Evolutionary conservation across 2,329 filamentous ascomycete species (phyloP).

Genomic region (Epichloe scottii): DNA sequence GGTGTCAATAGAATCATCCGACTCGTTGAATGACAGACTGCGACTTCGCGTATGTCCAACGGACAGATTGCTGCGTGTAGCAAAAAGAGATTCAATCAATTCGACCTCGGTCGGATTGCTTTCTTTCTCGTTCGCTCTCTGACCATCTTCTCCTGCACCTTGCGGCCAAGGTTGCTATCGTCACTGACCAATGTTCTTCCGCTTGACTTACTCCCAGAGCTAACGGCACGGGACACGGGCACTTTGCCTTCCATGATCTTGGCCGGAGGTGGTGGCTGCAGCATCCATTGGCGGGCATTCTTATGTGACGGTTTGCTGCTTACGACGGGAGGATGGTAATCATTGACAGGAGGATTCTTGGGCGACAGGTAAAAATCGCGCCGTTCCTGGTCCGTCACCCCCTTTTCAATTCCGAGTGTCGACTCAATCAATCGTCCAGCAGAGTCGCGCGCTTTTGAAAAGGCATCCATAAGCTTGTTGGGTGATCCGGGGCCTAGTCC

Average conservation of each 20-base stretch:
- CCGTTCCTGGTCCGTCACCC: slow-evolving; percentile 39
- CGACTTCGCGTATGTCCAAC: slow-evolving; percentile 21
- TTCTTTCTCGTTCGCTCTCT: slow-evolving; percentile 33
- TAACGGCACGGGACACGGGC: slow-evolving; percentile 50
- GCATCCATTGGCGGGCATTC: slow-evolving; percentile 76
- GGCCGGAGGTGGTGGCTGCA: slow-evolving; percentile 80
- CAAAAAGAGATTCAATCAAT: slow-evolving; percentile 30
- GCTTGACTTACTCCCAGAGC: slow-evolving; percentile 39
- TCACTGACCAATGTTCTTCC: slow-evolving; percentile 30
- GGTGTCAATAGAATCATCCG: slow-evolving; percentile 20
- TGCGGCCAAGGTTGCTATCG: slow-evolving; percentile 28
- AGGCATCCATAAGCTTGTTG: slow-evolving; percentile 44
- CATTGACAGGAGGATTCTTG: slow-evolving; percentile 65
- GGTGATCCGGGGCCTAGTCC: slow-evolving; percentile 28
- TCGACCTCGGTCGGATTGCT: slow-evolving; percentile 29
- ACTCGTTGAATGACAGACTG: slow-evolving; percentile 26
- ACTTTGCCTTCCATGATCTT: slow-evolving; percentile 85
- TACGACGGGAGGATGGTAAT: slow-evolving; percentile 74
- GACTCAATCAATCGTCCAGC: slow-evolving; percentile 42
- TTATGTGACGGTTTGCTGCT: slow-evolving; percentile 57
- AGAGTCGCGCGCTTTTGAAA: slow-evolving; percentile 44
- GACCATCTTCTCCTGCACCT: slow-evolving; percentile 32
- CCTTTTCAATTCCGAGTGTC: slow-evolving; percentile 38
- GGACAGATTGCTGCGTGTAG: slow-evolving; percentile 19
- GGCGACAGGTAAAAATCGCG: slow-evolving; percentile 49